phyloP scores from a whole-genome alignment of 2,329 filamentous ascomycete species.

The Fusarium sp. region DNA sequence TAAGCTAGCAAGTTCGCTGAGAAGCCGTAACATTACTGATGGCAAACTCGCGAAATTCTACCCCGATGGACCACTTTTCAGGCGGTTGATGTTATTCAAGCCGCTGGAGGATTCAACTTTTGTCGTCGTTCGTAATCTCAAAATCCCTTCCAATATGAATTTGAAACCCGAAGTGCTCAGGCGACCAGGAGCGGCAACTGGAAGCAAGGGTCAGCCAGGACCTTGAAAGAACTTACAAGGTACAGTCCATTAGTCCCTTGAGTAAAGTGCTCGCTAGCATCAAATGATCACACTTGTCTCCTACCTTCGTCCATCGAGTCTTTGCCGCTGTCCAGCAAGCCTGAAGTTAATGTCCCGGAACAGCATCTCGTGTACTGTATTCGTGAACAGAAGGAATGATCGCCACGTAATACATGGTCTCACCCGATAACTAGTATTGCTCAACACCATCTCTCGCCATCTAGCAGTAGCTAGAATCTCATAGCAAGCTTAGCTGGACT shows the following conservation, averaged over 20 bases:
- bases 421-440: constrained; percentile 1
- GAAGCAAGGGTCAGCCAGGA: constrained; percentile 17
- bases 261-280: neutral
- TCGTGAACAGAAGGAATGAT: constrained; percentile 4
- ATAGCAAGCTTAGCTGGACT: constrained; percentile 8
- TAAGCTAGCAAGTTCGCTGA: neutral
- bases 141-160: constrained; percentile 11
- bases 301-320: neutral
- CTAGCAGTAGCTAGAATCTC: constrained; percentile 9
- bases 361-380: constrained; percentile 23
- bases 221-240: constrained; percentile 27
- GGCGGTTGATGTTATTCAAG: neutral
- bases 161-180: constrained; percentile 30
- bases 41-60: neutral
- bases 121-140: constrained; percentile 4
- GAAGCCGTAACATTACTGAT: neutral
- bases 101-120: too few relatives aligned
- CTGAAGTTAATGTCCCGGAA: constrained; percentile 21
- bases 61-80: constrained; percentile 10
- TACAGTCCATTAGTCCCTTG: constrained; percentile 6
- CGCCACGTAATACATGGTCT: neutral
- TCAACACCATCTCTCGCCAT: constrained; percentile 1
- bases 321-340: neutral
- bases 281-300: neutral
- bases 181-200: constrained; percentile 19